A percentile compares a stretch with the other conserved stretches of the same genome.
Evolutionary conservation across 805 yeast genomes (phyloP).

Genomic region (Maudiozyma bulderi): DNA sequence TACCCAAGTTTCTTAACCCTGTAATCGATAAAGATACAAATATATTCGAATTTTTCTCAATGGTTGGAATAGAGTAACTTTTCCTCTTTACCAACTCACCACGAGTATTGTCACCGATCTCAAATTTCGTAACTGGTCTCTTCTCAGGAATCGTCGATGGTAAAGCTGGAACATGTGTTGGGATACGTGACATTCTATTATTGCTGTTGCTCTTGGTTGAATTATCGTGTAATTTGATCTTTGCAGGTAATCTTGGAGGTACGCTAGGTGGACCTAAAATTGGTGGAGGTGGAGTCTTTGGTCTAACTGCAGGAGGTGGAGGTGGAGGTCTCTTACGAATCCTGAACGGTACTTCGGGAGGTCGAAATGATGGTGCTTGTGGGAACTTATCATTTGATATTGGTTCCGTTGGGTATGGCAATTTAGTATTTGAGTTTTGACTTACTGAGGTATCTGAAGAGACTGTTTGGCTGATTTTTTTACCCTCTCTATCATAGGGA

Average conservation of each 20-base stretch:
- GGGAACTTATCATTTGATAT: not conserved
- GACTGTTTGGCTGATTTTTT: not conserved
- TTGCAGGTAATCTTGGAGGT: conserved; percentile 5
- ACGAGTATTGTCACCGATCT: not conserved
- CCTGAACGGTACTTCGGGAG: conserved; percentile 20
- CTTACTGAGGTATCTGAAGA: not conserved
- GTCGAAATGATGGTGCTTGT: conserved; percentile 12
- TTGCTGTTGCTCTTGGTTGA: not conserved
- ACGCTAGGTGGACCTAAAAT: not conserved
- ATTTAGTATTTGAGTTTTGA: not conserved
- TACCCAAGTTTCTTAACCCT: conserved; percentile 59
- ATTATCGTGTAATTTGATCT: not conserved
- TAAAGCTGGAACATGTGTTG: conserved; percentile 13
- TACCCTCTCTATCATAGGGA: conserved; percentile 5
- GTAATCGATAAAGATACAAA: conserved; percentile 42
- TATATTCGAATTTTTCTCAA: conserved; percentile 30
- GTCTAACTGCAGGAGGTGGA: conserved; percentile 18
- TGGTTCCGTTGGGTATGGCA: not conserved
- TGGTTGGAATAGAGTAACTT: conserved; percentile 29
- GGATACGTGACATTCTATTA: not conserved
- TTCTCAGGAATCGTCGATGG: not conserved
- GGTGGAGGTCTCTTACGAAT: conserved; percentile 22
- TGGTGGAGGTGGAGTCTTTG: conserved; percentile 1
- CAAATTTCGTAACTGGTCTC: not conserved
- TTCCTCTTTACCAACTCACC: not conserved